Evolutionary conservation across 1,284 basidiomycete genomes (phyloP).

Genomic region (Pyrrhoderma lamaoense): DNA sequence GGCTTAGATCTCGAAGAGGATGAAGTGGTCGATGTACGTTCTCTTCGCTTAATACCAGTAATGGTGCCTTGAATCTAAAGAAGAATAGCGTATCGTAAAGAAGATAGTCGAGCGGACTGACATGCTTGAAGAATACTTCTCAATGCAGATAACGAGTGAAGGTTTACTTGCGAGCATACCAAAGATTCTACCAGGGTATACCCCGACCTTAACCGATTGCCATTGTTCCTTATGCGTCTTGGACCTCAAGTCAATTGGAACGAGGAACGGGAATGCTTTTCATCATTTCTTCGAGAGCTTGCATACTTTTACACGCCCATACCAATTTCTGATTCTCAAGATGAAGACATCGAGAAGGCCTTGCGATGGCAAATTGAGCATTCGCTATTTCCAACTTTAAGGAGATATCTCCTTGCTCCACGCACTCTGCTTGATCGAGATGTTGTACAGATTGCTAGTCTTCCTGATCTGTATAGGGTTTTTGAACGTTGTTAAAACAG

Average conservation of each 20-base stretch:
- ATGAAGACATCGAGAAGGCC: conserved; percentile 38
- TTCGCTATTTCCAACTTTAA: conserved; percentile 76
- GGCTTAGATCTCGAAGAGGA: conserved; percentile 36
- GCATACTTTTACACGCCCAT: conserved; percentile 85
- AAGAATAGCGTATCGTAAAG: conserved; percentile 48
- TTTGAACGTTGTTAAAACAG: conserved; percentile 81
- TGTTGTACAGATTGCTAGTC: conserved; percentile 78
- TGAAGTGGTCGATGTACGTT: conserved; percentile 65
- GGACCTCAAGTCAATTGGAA: conserved; percentile 89
- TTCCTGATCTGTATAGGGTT: conserved; percentile 85
- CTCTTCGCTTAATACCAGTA: neutral
- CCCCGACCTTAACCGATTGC: conserved; percentile 83
- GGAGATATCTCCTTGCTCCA: conserved; percentile 66
- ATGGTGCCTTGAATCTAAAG: neutral
- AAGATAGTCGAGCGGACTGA: conserved; percentile 56
- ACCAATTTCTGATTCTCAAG: conserved; percentile 28
- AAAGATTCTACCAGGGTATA: conserved; percentile 75
- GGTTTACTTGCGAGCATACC: conserved; percentile 75
- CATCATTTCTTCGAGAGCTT: conserved; percentile 79
- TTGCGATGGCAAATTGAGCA: conserved; percentile 84
- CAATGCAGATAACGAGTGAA: conserved; percentile 55
- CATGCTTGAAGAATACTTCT: conserved; percentile 94
- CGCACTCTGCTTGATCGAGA: conserved; percentile 65
- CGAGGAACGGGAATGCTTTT: conserved; percentile 81
- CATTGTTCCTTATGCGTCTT: conserved; percentile 78